Percentiles rank a stretch among this genome's conserved stretches.
Evolutionary conservation across 495 filamentous ascomycete genomes (phyloP).

Genomic region (Pyronema omphalodes): DNA sequence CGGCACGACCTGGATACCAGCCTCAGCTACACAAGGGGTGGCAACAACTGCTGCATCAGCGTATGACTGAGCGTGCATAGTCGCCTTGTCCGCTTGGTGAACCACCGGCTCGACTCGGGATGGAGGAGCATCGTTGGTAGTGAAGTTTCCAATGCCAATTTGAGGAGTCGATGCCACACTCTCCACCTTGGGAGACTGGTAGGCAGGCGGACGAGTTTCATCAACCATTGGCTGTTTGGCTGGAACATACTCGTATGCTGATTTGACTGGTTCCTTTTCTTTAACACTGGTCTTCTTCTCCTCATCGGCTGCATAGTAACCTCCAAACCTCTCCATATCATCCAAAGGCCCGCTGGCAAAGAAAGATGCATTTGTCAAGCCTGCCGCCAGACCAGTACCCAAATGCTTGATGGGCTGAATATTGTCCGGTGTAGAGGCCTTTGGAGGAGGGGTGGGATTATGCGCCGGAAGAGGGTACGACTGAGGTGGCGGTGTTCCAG

Average conservation of each 20-base stretch:
- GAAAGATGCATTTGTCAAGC: background rate
- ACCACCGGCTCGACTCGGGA: background rate
- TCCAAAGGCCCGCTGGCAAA: background rate
- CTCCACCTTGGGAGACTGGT: background rate
- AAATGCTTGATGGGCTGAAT: background rate
- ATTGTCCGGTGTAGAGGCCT: background rate
- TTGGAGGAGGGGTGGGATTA: background rate
- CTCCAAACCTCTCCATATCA: background rate
- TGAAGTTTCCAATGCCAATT: constrained; percentile 1
- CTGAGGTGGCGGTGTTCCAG: constrained; percentile 1
- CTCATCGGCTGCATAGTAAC: background rate
- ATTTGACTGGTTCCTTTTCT: background rate
- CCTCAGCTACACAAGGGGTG: background rate
- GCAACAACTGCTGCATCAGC: background rate
- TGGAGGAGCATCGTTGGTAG: background rate
- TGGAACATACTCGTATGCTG: background rate
- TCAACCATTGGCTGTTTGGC: background rate
- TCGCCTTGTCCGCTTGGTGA: background rate
- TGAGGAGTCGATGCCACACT: background rate
- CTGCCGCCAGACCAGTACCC: background rate
- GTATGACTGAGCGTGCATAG: no score
- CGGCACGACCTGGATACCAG: background rate
- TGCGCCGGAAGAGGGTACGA: background rate
- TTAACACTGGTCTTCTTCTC: background rate
- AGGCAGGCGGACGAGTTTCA: background rate